These are phyloP conservation scores for Bipolaris gigantea DNA, from an alignment of 2,329 filamentous ascomycete genomes.

Conservation along the genomic window DNA sequence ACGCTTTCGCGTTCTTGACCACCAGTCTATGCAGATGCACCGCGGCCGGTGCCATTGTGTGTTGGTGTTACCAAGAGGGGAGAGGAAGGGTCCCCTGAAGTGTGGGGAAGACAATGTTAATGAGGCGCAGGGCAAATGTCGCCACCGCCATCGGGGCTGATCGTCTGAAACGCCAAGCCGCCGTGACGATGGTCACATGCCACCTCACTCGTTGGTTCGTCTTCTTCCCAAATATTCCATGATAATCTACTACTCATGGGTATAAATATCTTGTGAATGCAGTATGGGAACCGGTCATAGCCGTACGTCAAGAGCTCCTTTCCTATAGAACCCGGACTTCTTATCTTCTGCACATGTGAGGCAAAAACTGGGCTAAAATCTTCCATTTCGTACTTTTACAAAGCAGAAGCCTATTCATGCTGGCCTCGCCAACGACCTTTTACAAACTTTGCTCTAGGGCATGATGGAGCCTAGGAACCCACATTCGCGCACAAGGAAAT, in stretches of 20 bases:
- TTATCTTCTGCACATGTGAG: neutral
- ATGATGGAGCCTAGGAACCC: constrained; percentile 2
- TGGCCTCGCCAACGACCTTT: constrained; percentile 4
- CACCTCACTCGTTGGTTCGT: constrained; percentile 6
- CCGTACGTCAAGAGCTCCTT: no score
- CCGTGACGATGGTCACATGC: constrained; percentile 24
- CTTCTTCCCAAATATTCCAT: neutral
- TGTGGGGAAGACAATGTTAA: constrained; percentile 26
- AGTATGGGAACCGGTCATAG: no score
- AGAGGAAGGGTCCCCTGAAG: constrained; percentile 12
- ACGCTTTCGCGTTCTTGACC: constrained; percentile 46
- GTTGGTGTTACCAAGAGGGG: constrained; percentile 22
- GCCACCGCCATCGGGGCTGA: constrained; percentile 10
- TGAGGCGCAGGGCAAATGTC: constrained; percentile 27
- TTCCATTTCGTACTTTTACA: constrained; percentile 32
- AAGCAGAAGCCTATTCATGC: constrained; percentile 10
- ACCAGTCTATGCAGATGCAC: constrained; percentile 46
- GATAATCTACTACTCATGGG: neutral
- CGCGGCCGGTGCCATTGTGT: constrained; percentile 45
- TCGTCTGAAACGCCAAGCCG: constrained; percentile 15
- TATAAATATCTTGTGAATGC: neutral
- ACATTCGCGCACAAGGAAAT: constrained; percentile 15
- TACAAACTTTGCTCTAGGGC: constrained; percentile 19
- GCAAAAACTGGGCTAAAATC: neutral
- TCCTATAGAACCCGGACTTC: neutral